Conservation (phyloP, 2,329 filamentous ascomycete species). For the Arthrobotrys conoides region DNA sequence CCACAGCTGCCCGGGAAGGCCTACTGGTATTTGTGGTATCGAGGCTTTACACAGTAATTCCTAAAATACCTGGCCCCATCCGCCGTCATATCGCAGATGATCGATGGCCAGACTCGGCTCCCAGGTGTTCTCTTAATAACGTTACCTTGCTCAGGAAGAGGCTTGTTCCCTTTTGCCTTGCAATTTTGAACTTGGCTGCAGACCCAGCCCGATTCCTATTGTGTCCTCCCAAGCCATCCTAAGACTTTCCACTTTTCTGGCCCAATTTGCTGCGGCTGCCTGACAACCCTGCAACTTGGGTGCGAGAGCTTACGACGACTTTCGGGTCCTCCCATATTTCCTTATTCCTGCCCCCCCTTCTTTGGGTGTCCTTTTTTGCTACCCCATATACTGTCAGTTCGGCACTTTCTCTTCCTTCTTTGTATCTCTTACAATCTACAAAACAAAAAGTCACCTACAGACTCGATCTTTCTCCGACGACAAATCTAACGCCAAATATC, state of each 20-base stretch:
- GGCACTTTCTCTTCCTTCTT: constrained; percentile 47
- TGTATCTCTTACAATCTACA: constrained; percentile 43
- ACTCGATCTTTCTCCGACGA: constrained; percentile 40
- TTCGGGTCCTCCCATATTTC: constrained; percentile 60
- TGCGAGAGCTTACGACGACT: constrained; percentile 61
- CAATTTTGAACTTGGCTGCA: constrained; percentile 60
- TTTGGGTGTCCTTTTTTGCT: constrained; percentile 41
- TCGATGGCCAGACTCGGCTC: constrained; percentile 20
- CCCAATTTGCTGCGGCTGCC: constrained; percentile 60
- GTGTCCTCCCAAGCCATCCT: constrained; percentile 51
- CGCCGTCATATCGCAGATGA: constrained; percentile 40
- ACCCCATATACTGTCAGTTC: constrained; percentile 59
- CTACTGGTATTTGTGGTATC: constrained; percentile 19
- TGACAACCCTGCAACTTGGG: constrained; percentile 59
- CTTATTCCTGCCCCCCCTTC: constrained; percentile 53
- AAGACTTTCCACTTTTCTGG: constrained; percentile 49
- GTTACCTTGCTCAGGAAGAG: constrained; percentile 54
- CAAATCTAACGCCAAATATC: constrained; percentile 36
- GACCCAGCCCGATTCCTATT: constrained; percentile 59
- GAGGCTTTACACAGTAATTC: constrained; percentile 18
- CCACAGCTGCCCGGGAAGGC: neutral
- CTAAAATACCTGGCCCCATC: constrained; percentile 14
- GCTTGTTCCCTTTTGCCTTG: constrained; percentile 58
- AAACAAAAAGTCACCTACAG: constrained; percentile 51
- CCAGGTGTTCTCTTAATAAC: constrained; percentile 41